phyloP scores from a whole-genome alignment of 306 rosid species.

The Trifolium dubium region DNA sequence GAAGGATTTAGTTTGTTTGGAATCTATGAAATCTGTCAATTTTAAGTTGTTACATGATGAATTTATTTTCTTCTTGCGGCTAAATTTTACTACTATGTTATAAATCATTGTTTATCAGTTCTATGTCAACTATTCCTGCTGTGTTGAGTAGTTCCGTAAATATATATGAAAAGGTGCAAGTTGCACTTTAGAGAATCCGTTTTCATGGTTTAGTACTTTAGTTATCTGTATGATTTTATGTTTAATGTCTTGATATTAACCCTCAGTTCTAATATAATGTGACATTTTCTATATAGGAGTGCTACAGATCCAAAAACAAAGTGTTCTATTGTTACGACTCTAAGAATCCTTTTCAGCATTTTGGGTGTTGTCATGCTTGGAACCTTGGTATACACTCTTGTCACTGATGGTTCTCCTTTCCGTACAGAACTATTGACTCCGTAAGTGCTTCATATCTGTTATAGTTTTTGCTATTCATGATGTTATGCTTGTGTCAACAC shows the following conservation, averaged over 20 bases:
- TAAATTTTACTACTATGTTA: too few species aligned
- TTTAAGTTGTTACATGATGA: too few species aligned
- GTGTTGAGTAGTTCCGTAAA: background rate
- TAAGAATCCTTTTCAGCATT: slow-evolving; percentile 60
- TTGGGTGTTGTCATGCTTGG: slow-evolving; percentile 75
- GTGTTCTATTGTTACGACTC: slow-evolving; percentile 46
- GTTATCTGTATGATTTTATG: slow-evolving; percentile 9
- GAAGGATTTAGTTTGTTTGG: too few species aligned
- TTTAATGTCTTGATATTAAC: slow-evolving; percentile 25
- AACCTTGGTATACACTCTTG: slow-evolving; percentile 66
- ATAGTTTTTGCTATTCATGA: slow-evolving; percentile 17
- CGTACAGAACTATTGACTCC: slow-evolving; percentile 77
- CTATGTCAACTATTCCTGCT: too few species aligned
- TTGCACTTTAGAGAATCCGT: slow-evolving; percentile 12
- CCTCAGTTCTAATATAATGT: slow-evolving; percentile 23
- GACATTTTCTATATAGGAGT: slow-evolving; percentile 48
- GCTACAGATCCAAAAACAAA: slow-evolving; percentile 43
- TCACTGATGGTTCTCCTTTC: slow-evolving; percentile 81
- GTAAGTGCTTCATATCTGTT: slow-evolving; percentile 56
- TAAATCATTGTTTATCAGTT: too few species aligned
- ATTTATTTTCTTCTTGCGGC: too few species aligned
- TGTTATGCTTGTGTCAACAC: slow-evolving; percentile 18
- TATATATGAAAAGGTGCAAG: slow-evolving; percentile 7
- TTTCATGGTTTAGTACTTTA: slow-evolving; percentile 26
- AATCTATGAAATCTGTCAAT: too few species aligned